Percentiles rank a stretch among this genome's conserved stretches.
Evolutionary conservation across 306 rosid species (phyloP).

Genomic region (Pueraria montana): DNA sequence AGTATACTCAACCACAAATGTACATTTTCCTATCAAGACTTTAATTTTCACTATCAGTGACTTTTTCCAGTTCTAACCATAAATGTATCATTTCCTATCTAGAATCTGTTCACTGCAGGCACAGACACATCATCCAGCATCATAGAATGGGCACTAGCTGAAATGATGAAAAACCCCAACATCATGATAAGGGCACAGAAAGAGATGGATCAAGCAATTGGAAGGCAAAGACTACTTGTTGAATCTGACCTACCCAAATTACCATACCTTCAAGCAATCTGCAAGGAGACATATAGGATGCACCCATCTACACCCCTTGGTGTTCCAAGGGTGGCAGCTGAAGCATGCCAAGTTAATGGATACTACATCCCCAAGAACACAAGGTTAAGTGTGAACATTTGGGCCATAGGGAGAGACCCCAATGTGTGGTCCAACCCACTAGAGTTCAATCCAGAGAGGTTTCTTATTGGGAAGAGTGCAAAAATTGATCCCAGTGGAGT

Average conservation of each 20-base stretch:
- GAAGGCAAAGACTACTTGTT: slow-evolving; percentile 39
- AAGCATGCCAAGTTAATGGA: slow-evolving; percentile 60
- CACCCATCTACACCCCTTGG: slow-evolving; percentile 66
- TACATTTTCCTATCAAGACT: slow-evolving; percentile 29
- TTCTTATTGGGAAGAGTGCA: slow-evolving; percentile 48
- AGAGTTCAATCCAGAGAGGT: slow-evolving; percentile 60
- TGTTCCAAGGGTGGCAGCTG: slow-evolving; percentile 55
- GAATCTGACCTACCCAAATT: slow-evolving; percentile 60
- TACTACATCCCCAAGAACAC: slow-evolving; percentile 60
- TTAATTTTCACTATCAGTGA: slow-evolving; percentile 43
- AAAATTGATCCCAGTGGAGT: slow-evolving; percentile 51
- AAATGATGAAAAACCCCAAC: slow-evolving; percentile 56
- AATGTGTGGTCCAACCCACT: slow-evolving; percentile 60
- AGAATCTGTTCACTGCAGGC: too few species aligned
- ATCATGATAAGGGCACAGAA: slow-evolving; percentile 53
- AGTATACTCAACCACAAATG: not conserved
- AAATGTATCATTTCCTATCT: too few species aligned
- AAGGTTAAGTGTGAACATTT: slow-evolving; percentile 57
- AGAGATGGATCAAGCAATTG: slow-evolving; percentile 57
- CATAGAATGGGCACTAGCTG: slow-evolving; percentile 68
- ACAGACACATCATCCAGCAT: slow-evolving; percentile 60
- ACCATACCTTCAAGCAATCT: slow-evolving; percentile 56
- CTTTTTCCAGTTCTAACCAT: too few species aligned
- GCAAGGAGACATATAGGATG: slow-evolving; percentile 61
- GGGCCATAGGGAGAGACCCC: slow-evolving; percentile 67